Conservation (phyloP, 257 asterid species). For the Linderniella brevidens region DNA sequence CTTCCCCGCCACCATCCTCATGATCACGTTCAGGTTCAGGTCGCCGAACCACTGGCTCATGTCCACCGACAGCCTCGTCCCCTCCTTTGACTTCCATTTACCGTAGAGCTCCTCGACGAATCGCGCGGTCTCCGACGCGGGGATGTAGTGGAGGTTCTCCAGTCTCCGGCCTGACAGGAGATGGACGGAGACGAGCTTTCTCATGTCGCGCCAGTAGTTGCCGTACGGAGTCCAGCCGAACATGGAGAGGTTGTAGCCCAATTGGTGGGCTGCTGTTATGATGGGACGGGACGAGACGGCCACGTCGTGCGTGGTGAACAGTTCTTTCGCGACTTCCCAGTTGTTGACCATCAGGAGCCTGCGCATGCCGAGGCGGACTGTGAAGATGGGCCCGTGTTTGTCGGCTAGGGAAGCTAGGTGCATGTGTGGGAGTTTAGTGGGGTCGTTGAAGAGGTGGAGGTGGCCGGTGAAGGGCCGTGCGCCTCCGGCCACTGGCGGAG, state of each 20-base stretch:
- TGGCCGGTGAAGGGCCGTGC: too few relatives aligned
- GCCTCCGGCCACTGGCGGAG: too few relatives aligned
- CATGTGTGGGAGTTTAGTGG: too few relatives aligned
- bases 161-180: conserved; percentile 7
- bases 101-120: conserved; percentile 7
- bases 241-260: conserved; percentile 9
- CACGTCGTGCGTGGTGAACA: conserved; percentile 7
- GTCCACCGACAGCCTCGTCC: conserved; percentile 5
- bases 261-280: not conserved
- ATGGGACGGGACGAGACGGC: conserved; percentile 1
- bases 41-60: conserved; percentile 13
- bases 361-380: conserved; percentile 9
- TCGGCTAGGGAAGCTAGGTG: too few relatives aligned
- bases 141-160: conserved; percentile 7
- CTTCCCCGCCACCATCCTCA: conserved; percentile 9
- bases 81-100: conserved; percentile 6
- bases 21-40: conserved; percentile 10
- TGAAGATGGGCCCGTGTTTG: conserved; percentile 10
- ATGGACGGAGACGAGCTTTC: conserved; percentile 7
- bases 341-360: conserved; percentile 5
- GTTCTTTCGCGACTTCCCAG: conserved; percentile 8
- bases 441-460: too few relatives aligned
- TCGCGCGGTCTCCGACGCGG: conserved; percentile 3
- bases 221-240: conserved; percentile 10
- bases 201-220: conserved; percentile 8